Evolutionary conservation across 2,329 filamentous ascomycete species (phyloP).

Genomic region (Fusarium pseudograminearum): DNA sequence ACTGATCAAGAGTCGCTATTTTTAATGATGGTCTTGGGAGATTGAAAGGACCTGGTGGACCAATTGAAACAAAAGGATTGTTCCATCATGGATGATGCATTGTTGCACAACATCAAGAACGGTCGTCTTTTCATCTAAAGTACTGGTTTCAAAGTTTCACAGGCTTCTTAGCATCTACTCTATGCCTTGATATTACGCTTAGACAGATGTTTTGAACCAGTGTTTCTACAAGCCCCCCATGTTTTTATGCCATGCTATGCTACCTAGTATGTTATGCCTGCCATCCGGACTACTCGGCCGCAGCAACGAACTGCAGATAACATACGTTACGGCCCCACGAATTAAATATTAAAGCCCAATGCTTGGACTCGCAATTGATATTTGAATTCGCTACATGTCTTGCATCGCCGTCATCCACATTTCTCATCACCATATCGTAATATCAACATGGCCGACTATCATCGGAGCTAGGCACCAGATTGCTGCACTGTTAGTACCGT

Average conservation of each 20-base stretch:
- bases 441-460: slow-evolving; percentile 25
- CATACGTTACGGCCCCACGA: slow-evolving; percentile 14
- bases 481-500: slow-evolving; percentile 4
- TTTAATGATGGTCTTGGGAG: not conserved
- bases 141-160: slow-evolving; percentile 21
- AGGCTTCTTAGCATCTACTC: slow-evolving; percentile 12
- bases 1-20: not conserved
- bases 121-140: slow-evolving; percentile 5
- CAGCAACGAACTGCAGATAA: slow-evolving; percentile 6
- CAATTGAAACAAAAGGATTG: slow-evolving; percentile 12
- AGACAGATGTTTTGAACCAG: slow-evolving; percentile 31
- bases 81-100: slow-evolving; percentile 38
- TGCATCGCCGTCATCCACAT: slow-evolving; percentile 6
- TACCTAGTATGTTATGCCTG: not conserved
- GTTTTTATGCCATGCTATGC: slow-evolving; percentile 23
- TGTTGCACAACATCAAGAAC: slow-evolving; percentile 20
- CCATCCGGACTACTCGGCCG: slow-evolving; percentile 31
- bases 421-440: slow-evolving; percentile 10
- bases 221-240: slow-evolving; percentile 38
- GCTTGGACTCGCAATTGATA: slow-evolving; percentile 15
- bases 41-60: not conserved
- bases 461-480: slow-evolving; percentile 37
- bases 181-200: slow-evolving; percentile 25
- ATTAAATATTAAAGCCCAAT: slow-evolving; percentile 22
- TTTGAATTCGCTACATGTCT: slow-evolving; percentile 13